Evolutionary conservation across 225 moss, liverwort and hornwort genomes (phyloP).

Genomic region (Marchantia polymorpha): DNA sequence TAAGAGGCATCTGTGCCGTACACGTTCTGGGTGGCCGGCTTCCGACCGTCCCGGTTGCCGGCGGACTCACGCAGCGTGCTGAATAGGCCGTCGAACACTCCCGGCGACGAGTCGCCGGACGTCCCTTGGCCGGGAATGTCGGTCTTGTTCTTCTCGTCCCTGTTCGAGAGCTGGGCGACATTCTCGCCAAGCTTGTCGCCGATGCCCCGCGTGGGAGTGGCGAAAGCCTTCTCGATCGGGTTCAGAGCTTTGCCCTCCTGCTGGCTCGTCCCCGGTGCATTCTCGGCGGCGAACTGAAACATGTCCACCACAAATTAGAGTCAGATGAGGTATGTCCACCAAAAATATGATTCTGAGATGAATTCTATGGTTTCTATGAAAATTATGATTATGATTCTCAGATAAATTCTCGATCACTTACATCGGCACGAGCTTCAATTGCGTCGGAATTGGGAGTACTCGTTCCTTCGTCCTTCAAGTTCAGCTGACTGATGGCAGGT

Average conservation of each 20-base stretch:
- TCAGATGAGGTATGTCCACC: no score
- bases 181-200: conserved; percentile 53
- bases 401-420: conserved; percentile 13
- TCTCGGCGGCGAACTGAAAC: conserved; percentile 47
- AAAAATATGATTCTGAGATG: no score
- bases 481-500: conserved; percentile 50
- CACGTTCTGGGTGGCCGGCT: conserved; percentile 23
- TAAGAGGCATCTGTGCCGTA: background rate
- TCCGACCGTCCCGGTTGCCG: conserved; percentile 46
- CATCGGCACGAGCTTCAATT: conserved; percentile 49
- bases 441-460: conserved; percentile 30
- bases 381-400: no score
- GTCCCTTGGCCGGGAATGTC: conserved; percentile 34
- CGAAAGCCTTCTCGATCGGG: conserved; percentile 53
- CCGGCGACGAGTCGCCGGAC: conserved; percentile 33
- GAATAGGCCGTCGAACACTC: conserved; percentile 38
- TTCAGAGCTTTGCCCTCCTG: conserved; percentile 47
- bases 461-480: conserved; percentile 37
- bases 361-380: no score
- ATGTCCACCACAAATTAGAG: background rate
- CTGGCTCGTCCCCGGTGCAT: conserved; percentile 39
- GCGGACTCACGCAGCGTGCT: conserved; percentile 48
- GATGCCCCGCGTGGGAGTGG: conserved; percentile 48
- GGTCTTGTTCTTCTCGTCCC: conserved; percentile 28
- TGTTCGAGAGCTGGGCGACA: conserved; percentile 19